phyloP scores from a whole-genome alignment of 2,329 filamentous ascomycete species.

The Stachybotrys chartarum region DNA sequence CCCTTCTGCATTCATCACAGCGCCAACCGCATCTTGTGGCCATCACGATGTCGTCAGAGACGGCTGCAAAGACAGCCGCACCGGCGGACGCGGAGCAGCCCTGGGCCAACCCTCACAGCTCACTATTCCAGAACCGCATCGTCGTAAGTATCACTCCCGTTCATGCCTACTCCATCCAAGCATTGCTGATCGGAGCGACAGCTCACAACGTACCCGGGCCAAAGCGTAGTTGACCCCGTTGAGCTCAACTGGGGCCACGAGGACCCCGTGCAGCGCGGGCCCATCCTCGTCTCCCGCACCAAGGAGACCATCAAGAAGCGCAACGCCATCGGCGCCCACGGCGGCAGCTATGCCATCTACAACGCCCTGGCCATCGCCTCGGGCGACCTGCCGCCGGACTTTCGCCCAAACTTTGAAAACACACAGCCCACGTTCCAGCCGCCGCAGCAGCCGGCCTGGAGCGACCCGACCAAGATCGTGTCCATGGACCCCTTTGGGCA shows the following conservation, averaged over 20 bases:
- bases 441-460: slow-evolving; percentile 7
- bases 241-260: slow-evolving; percentile 12
- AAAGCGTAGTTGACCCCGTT: slow-evolving; percentile 14
- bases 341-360: slow-evolving; percentile 11
- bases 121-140: slow-evolving; percentile 1
- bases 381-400: slow-evolving; percentile 7
- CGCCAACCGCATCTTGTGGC: neutral
- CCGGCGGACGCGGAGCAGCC: neutral
- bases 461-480: slow-evolving; percentile 9
- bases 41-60: neutral
- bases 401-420: slow-evolving; percentile 9
- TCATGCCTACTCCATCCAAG: neutral
- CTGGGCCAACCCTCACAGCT: neutral
- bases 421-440: slow-evolving; percentile 10
- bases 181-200: neutral
- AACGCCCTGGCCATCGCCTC: slow-evolving; percentile 11
- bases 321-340: slow-evolving; percentile 15
- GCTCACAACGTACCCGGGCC: slow-evolving; percentile 15
- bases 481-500: slow-evolving; percentile 14
- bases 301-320: slow-evolving; percentile 11
- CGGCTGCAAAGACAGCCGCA: neutral
- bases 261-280: slow-evolving; percentile 10
- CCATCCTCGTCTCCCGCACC: slow-evolving; percentile 12
- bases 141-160: neutral
- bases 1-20: neutral